Percentiles rank a stretch among this genome's conserved stretches.
phyloP scores from a whole-genome alignment of 1,284 basidiomycete species.

The Bothia castanella region DNA sequence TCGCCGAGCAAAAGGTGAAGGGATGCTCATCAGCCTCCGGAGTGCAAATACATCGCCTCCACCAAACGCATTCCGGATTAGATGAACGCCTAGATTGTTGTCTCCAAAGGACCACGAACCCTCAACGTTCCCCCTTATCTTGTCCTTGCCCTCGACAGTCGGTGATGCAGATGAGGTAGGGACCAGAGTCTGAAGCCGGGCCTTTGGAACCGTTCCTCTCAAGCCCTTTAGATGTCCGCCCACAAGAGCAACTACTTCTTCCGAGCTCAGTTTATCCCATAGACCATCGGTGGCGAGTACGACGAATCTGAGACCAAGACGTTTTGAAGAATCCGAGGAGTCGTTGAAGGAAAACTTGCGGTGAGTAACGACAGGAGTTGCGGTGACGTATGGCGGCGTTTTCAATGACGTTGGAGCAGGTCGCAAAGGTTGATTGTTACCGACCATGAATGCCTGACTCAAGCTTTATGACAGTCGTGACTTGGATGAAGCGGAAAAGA shows the following conservation, averaged over 20 bases:
- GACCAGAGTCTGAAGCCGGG: conserved; percentile 50
- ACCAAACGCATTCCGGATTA: conserved; percentile 92
- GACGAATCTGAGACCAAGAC: conserved; percentile 57
- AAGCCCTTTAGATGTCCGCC: conserved; percentile 78
- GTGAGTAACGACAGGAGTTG: conserved; percentile 86
- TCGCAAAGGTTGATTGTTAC: conserved; percentile 59
- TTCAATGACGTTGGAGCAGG: conserved; percentile 58
- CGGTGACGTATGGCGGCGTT: conserved; percentile 94
- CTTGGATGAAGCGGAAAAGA: not conserved
- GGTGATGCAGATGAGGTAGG: conserved; percentile 49
- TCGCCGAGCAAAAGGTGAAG: conserved; percentile 73
- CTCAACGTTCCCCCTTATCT: conserved; percentile 34
- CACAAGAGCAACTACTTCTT: conserved; percentile 90
- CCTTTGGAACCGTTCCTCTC: conserved; percentile 59
- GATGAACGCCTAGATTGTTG: conserved; percentile 83
- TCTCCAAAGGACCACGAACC: conserved; percentile 83
- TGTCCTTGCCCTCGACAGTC: conserved; percentile 66
- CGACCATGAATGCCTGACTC: conserved; percentile 62
- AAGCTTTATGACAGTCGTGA: conserved; percentile 43
- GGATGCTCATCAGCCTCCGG: conserved; percentile 78
- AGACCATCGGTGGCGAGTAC: conserved; percentile 92
- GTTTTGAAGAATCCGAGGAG: conserved; percentile 18
- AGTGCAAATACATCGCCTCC: conserved; percentile 73
- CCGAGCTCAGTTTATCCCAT: conserved; percentile 94
- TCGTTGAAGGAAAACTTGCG: conserved; percentile 53